Evolutionary conservation across 352 stramenopile species (phyloP), one percentile per base, ranked within the genome.

Genomic region (Phytopythium mirpurense): DNA sequence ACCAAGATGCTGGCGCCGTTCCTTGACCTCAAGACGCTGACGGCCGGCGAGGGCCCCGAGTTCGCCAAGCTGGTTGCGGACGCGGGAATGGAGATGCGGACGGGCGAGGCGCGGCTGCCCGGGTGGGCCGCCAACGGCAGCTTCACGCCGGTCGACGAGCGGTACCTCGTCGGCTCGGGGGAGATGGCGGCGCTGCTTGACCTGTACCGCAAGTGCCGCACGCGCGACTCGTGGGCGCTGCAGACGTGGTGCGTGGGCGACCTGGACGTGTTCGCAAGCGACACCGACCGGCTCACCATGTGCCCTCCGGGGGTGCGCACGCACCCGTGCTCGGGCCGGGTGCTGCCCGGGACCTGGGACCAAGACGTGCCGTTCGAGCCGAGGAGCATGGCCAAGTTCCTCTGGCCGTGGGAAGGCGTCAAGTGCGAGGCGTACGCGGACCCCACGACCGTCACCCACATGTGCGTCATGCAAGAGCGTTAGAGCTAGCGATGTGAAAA

Each of bases 401-500:
- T 87, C 16, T 87, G 81, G 81, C 72, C 74, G 16, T 91, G 81
- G 81, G 53, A 87, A 55, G 76, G 81, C n/a, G 59, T 91, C 56
- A 73, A 68, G 43, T 91, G 78, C 54, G 68, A 88, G 29, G 60
- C 59, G 1, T 83, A 79, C 59, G 83, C 81, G 21, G 70, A 87
- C 27, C 81, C 78, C 34, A 88, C 81, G 18, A 85, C 72, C 6
- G 46, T 89, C 54, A 89, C 81, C 5, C 65, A 88, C 66, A 78
- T 91, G 81, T 89, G 74, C 27, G 50, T 31, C 12, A 3, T 0
- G 29, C 29, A 9, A 10, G 29, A 10, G 5, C 29, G 29, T 32
- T 9, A 5, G 29, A 5, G 29, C 29, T 32, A 9, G 29, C 9
- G 5, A 10, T 9, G 29, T 32, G 29, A 32, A 10, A 32, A 9